phyloP scores from a whole-genome alignment of 768 basidiomycete genomes.

The Russula sp. region DNA sequence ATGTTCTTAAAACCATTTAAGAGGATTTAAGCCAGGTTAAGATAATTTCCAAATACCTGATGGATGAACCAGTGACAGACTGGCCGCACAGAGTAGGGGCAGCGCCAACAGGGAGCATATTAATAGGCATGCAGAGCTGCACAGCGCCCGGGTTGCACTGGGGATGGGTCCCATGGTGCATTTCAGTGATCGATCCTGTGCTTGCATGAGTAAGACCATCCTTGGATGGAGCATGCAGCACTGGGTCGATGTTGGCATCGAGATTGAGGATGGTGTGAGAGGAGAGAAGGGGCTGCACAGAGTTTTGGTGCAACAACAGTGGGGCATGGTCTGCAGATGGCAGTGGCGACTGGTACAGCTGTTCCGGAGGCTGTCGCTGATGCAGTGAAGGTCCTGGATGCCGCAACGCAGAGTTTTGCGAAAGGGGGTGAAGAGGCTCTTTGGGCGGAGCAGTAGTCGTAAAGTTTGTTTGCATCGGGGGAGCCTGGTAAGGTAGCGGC shows the following conservation, averaged over 20 bases:
- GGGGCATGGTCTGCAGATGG: neutral
- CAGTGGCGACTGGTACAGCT: neutral
- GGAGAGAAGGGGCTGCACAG: neutral
- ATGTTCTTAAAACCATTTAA: too few relatives aligned
- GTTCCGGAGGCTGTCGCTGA: neutral
- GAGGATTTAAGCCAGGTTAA: too few relatives aligned
- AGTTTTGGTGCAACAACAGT: neutral
- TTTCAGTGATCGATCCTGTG: neutral
- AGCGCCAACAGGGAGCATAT: neutral
- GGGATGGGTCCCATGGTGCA: neutral
- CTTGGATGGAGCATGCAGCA: neutral
- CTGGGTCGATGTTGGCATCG: constrained; percentile 9
- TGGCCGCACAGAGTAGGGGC: neutral
- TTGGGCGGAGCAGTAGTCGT: neutral
- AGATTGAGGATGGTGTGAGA: neutral
- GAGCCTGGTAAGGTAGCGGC: neutral
- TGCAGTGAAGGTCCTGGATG: neutral
- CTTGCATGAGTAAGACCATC: neutral
- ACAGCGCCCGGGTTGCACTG: neutral
- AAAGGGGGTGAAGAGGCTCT: neutral
- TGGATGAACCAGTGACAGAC: neutral
- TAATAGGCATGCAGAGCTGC: neutral
- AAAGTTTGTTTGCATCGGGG: constrained; percentile 13
- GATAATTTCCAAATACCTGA: too few relatives aligned
- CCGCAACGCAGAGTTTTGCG: neutral